Evolutionary conservation across 2,329 filamentous ascomycete genomes (phyloP).

Genomic region (Sclerotinia nivalis): DNA sequence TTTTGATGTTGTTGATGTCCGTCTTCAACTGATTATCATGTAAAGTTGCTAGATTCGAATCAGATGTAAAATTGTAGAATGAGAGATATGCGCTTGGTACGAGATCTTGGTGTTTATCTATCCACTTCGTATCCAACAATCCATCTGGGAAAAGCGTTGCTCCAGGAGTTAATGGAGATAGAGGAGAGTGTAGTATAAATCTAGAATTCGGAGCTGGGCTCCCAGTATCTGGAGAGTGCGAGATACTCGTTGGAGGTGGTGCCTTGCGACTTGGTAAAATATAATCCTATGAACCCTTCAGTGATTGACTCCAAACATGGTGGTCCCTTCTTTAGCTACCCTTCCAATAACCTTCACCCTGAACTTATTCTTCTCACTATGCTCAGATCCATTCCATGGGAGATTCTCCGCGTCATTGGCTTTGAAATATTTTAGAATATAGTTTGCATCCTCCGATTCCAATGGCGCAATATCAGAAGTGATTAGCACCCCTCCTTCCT

Average conservation of each 20-base stretch:
- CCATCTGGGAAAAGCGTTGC: constrained; percentile 89
- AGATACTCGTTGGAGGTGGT: constrained; percentile 45
- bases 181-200: constrained; percentile 78
- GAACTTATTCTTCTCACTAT: constrained; percentile 55
- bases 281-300: constrained; percentile 48
- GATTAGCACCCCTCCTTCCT: constrained; percentile 53
- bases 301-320: constrained; percentile 33
- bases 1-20: constrained; percentile 78
- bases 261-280: constrained; percentile 59
- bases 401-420: constrained; percentile 62
- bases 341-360: constrained; percentile 74
- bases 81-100: constrained; percentile 79
- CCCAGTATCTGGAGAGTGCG: constrained; percentile 45
- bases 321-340: constrained; percentile 55
- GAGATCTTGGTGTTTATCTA: constrained; percentile 83
- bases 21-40: constrained; percentile 85
- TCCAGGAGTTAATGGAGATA: constrained; percentile 83
- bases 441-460: constrained; percentile 62
- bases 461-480: constrained; percentile 71
- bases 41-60: constrained; percentile 72
- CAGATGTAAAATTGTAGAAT: constrained; percentile 75
- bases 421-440: constrained; percentile 66
- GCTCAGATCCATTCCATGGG: constrained; percentile 66
- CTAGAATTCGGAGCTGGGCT: constrained; percentile 46
- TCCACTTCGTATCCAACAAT: constrained; percentile 77